A percentile compares a stretch with the other conserved stretches of the same genome.
These are phyloP conservation scores for Wickerhamomyces xylosicus DNA, from an alignment of 805 yeast genomes.

Conservation along the genomic window DNA sequence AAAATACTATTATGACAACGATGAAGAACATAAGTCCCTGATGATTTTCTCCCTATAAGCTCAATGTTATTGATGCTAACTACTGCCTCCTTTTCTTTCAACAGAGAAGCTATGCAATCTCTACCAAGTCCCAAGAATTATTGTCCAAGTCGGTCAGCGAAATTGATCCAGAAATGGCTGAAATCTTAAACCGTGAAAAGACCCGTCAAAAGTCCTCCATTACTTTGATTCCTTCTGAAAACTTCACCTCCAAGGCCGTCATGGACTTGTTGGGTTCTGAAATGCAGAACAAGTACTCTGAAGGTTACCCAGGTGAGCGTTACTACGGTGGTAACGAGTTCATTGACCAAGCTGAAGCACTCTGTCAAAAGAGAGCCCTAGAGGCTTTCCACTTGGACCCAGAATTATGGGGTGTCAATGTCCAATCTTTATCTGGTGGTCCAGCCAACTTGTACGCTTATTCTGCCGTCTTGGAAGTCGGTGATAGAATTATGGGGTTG, in stretches of 20 bases:
- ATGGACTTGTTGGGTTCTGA: slow-evolving; percentile 96
- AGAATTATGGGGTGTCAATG: slow-evolving; percentile 95
- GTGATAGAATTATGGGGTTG: slow-evolving; percentile 95
- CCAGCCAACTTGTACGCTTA: slow-evolving; percentile 97
- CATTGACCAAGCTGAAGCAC: slow-evolving; percentile 84
- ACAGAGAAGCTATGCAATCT: slow-evolving; percentile 30
- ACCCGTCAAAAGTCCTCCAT: slow-evolving; percentile 90
- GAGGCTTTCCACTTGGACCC: slow-evolving; percentile 75
- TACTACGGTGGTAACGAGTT: slow-evolving; percentile 98
- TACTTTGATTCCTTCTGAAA: slow-evolving; percentile 92
- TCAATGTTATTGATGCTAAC: not conserved
- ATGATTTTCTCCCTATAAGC: not conserved
- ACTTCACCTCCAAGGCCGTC: slow-evolving; percentile 92
- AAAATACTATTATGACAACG: not conserved
- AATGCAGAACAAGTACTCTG: slow-evolving; percentile 97
- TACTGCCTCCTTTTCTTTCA: not conserved
- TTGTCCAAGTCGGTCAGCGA: slow-evolving; percentile 23
- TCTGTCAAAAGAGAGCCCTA: slow-evolving; percentile 92
- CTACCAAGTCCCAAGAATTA: slow-evolving; percentile 33
- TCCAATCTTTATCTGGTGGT: slow-evolving; percentile 92
- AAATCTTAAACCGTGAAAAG: slow-evolving; percentile 69
- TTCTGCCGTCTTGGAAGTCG: slow-evolving; percentile 90
- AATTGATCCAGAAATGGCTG: slow-evolving; percentile 72
- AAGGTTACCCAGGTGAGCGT: slow-evolving; percentile 98
- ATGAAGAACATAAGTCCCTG: not conserved